Evolutionary conservation across 1,139 yeast species (phyloP).

Genomic region (Meyerozyma guilliermondii): DNA sequence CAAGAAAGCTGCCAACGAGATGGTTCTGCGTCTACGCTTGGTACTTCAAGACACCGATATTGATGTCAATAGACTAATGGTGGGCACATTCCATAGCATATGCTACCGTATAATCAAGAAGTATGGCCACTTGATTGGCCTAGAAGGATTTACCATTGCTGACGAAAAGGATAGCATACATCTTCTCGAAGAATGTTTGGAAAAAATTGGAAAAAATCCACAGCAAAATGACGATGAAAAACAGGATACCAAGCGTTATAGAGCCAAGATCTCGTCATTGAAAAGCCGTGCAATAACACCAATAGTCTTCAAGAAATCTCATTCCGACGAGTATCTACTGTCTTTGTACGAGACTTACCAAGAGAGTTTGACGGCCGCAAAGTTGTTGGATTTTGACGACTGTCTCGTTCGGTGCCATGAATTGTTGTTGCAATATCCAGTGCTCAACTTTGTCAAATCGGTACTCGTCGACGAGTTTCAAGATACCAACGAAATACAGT

Average conservation of each 20-base stretch:
- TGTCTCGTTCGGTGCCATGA: conserved; percentile 53
- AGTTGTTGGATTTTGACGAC: conserved; percentile 78
- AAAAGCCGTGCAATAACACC: conserved; percentile 9
- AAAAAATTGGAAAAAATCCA: conserved; percentile 6
- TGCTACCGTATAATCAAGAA: conserved; percentile 56
- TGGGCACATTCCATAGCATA: conserved; percentile 87
- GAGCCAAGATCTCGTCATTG: conserved; percentile 8
- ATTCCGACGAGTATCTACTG: conserved; percentile 14
- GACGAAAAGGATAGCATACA: conserved; percentile 60
- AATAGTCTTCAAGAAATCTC: conserved; percentile 3
- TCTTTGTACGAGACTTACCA: conserved; percentile 52
- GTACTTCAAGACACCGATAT: conserved; percentile 36
- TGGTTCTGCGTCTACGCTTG: conserved; percentile 52
- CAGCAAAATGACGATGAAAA: conserved; percentile 7
- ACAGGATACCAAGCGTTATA: conserved; percentile 1
- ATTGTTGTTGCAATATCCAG: conserved; percentile 41
- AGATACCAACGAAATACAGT: conserved; percentile 79
- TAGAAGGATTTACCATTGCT: conserved; percentile 52
- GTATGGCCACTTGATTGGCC: conserved; percentile 51
- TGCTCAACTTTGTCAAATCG: conserved; percentile 52
- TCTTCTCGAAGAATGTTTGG: conserved; percentile 41
- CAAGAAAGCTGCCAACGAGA: conserved; percentile 82
- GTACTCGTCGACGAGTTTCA: conserved; percentile 93
- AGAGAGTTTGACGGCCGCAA: conserved; percentile 30
- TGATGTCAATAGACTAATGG: conserved; percentile 41